Conservation (phyloP, 202 grass and related monocot genomes). For the Musa balbisiana region DNA sequence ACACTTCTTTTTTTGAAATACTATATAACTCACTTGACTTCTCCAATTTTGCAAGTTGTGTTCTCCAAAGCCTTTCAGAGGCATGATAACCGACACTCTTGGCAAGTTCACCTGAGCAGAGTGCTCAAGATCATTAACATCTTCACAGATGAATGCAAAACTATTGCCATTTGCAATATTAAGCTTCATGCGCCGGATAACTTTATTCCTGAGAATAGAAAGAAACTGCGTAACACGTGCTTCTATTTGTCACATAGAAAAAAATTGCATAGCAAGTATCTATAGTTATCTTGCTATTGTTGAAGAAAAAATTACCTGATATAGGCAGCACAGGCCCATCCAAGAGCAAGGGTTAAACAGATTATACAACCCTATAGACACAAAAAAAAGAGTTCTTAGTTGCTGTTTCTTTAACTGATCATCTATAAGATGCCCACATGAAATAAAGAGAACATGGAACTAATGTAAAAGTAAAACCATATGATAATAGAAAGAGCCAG, state of each 20-base stretch:
- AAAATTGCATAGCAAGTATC: neutral
- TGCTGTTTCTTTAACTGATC: neutral
- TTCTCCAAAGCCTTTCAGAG: conserved; percentile 95
- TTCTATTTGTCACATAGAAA: conserved; percentile 13
- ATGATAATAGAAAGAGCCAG: neutral
- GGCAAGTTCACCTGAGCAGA: conserved; percentile 85
- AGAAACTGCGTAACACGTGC: conserved; percentile 16
- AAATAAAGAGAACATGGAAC: neutral
- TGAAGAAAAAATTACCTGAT: conserved; percentile 48
- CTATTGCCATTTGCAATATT: conserved; percentile 58
- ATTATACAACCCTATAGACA: conserved; percentile 28
- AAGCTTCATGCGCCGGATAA: conserved; percentile 41
- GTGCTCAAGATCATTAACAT: conserved; percentile 90
- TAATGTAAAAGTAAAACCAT: neutral
- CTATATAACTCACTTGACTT: conserved; percentile 52
- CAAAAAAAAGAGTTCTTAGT: neutral
- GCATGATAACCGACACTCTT: conserved; percentile 93
- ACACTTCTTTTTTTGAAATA: neutral
- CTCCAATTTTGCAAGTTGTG: conserved; percentile 99
- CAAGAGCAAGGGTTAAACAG: conserved; percentile 75
- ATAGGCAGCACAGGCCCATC: conserved; percentile 68
- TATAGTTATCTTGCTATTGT: conserved; percentile 15
- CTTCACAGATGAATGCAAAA: conserved; percentile 89
- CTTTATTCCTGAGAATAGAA: conserved; percentile 50
- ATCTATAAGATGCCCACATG: neutral